phyloP scores from a whole-genome alignment of 1,284 basidiomycete genomes.

The Schizophyllum commune region DNA sequence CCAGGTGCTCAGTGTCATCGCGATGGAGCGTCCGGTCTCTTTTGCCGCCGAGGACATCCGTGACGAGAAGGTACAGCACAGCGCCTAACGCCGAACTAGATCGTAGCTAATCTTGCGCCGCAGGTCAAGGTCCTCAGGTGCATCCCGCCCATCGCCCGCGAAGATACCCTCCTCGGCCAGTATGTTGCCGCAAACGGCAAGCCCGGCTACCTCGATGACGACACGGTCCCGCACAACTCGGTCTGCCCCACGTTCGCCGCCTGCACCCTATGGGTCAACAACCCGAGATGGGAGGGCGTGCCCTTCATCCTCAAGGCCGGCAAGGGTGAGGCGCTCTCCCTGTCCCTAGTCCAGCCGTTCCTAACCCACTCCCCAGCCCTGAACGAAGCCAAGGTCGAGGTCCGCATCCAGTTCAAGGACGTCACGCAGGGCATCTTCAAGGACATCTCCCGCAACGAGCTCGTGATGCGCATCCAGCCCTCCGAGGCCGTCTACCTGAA shows the following conservation, averaged over 20 bases:
- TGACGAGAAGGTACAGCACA: conserved; percentile 77
- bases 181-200: conserved; percentile 85
- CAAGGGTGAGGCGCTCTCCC: conserved; percentile 56
- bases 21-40: conserved; percentile 97
- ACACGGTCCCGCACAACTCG: conserved; percentile 87
- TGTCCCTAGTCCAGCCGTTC: neutral
- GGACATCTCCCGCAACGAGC: conserved; percentile 90
- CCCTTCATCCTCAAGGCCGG: conserved; percentile 96
- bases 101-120: conserved; percentile 7
- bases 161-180: conserved; percentile 86
- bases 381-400: conserved; percentile 95
- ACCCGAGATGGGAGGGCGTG: conserved; percentile 94
- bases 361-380: conserved; percentile 51
- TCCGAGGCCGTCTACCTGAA: conserved; percentile 94
- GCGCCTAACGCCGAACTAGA: neutral
- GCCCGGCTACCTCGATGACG: conserved; percentile 95
- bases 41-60: conserved; percentile 95
- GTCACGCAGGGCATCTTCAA: conserved; percentile 94
- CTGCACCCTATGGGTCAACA: conserved; percentile 83
- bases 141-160: conserved; percentile 73
- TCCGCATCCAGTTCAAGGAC: conserved; percentile 95
- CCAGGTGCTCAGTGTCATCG: conserved; percentile 86
- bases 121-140: conserved; percentile 91
- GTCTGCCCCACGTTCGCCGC: conserved; percentile 91
- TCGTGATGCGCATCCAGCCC: conserved; percentile 93